Conservation (phyloP, 768 basidiomycete species). For the Xerocomellus amylosporus region DNA sequence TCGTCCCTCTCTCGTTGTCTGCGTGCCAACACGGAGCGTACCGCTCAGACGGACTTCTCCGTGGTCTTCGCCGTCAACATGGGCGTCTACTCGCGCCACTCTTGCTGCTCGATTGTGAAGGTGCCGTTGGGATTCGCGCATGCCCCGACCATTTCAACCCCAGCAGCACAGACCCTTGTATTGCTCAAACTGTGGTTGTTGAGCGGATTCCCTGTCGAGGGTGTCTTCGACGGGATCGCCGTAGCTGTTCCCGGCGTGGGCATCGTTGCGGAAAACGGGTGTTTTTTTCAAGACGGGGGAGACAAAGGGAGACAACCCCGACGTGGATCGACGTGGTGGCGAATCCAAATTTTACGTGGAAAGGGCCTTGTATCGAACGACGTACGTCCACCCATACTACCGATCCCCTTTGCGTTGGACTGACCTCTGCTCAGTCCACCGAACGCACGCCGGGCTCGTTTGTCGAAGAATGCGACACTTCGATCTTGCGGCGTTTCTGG, state of each 20-base stretch:
- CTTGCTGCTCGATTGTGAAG: slow-evolving; percentile 75
- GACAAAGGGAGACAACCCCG: slow-evolving; percentile 30
- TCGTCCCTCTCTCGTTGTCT: slow-evolving; percentile 76
- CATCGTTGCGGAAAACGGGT: slow-evolving; percentile 88
- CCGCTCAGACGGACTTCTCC: slow-evolving; percentile 27
- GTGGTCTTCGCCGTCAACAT: slow-evolving; percentile 43
- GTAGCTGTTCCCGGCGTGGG: slow-evolving; percentile 62
- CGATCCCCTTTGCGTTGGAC: not conserved
- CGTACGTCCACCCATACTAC: slow-evolving; percentile 43
- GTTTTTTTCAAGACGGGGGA: slow-evolving; percentile 67
- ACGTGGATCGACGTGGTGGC: slow-evolving; percentile 79
- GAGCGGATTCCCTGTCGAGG: slow-evolving; percentile 67
- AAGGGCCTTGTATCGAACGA: slow-evolving; percentile 75
- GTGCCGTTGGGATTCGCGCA: slow-evolving; percentile 65
- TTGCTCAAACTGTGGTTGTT: slow-evolving; percentile 71
- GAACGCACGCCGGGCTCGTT: slow-evolving; percentile 87
- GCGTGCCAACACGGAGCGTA: slow-evolving; percentile 70
- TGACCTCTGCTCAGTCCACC: slow-evolving; percentile 54
- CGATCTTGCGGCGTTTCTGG: slow-evolving; percentile 85
- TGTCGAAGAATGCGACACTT: slow-evolving; percentile 80
- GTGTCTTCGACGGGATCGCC: slow-evolving; percentile 56
- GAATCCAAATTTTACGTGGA: slow-evolving; percentile 79
- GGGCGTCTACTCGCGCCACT: slow-evolving; percentile 47
- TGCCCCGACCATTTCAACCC: slow-evolving; percentile 44
- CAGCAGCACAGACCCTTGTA: slow-evolving; percentile 38